A percentile compares a stretch with the other conserved stretches of the same genome.
Evolutionary conservation across 228 moss, liverwort and hornwort genomes (phyloP).

Genomic region (Sphagnum fallax): DNA sequence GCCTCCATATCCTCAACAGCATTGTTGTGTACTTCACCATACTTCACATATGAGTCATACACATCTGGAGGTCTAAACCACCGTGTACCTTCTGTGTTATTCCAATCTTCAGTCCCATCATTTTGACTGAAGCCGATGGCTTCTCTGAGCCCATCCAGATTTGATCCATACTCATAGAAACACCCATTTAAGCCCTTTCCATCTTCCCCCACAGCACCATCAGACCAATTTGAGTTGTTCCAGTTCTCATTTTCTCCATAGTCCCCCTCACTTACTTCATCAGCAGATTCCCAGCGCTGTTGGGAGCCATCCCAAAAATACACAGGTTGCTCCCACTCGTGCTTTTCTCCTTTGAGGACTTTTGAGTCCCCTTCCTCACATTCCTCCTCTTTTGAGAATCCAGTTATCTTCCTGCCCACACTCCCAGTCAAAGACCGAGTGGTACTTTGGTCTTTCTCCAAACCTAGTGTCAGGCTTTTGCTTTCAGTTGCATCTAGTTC

Average conservation of each 20-base stretch:
- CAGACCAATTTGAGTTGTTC: slow-evolving; percentile 37
- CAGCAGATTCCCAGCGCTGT: slow-evolving; percentile 45
- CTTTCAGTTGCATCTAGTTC: background rate
- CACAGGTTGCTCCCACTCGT: slow-evolving; percentile 18
- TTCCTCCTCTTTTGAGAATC: slow-evolving; percentile 36
- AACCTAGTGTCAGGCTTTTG: slow-evolving; percentile 4
- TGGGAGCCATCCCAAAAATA: slow-evolving; percentile 57
- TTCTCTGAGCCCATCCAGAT: slow-evolving; percentile 11
- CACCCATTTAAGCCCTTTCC: slow-evolving; percentile 20
- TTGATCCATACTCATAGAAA: slow-evolving; percentile 29
- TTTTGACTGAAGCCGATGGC: background rate
- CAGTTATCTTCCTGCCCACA: background rate
- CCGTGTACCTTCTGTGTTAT: slow-evolving; percentile 35
- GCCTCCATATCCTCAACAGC: slow-evolving; percentile 18
- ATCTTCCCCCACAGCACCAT: slow-evolving; percentile 18
- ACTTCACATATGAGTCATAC: slow-evolving; percentile 58
- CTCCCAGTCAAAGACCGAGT: slow-evolving; percentile 7
- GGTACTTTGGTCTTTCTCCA: slow-evolving; percentile 32
- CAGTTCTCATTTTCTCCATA: slow-evolving; percentile 37
- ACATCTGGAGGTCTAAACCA: slow-evolving; percentile 85
- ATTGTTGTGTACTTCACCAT: slow-evolving; percentile 23
- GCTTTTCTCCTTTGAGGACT: slow-evolving; percentile 21
- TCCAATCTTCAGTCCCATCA: background rate
- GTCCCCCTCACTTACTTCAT: slow-evolving; percentile 35
- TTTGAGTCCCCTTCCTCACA: slow-evolving; percentile 31